These are phyloP conservation scores for Kondoa malvinella DNA, from an alignment of 768 basidiomycete genomes.

Conservation along the genomic window DNA sequence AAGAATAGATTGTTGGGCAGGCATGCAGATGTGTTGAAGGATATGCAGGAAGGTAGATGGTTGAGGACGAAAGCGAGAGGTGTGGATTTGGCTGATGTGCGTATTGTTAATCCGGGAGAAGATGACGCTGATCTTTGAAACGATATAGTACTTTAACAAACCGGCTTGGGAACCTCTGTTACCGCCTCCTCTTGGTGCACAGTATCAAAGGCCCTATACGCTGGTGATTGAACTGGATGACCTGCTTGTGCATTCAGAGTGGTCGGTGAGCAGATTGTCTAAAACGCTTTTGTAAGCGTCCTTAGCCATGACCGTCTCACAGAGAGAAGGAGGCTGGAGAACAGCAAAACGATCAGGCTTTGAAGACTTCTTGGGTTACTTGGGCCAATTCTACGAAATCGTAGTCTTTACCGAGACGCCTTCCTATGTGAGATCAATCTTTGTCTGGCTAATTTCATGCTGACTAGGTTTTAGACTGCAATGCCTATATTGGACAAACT, in stretches of 20 bases:
- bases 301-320: neutral
- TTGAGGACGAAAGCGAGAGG: conserved; percentile 21
- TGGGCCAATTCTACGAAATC: conserved; percentile 95
- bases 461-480: conserved; percentile 67
- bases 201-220: conserved; percentile 78
- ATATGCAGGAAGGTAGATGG: conserved; percentile 22
- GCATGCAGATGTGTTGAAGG: conserved; percentile 17
- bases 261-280: conserved; percentile 58
- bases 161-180: conserved; percentile 84
- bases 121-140: neutral
- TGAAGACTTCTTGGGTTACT: conserved; percentile 93
- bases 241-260: conserved; percentile 71
- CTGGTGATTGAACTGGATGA: conserved; percentile 81
- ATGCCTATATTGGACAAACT: conserved; percentile 76
- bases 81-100: conserved; percentile 3
- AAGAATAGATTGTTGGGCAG: conserved; percentile 38
- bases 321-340: conserved; percentile 89
- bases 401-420: conserved; percentile 87
- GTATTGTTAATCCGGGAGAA: conserved; percentile 43
- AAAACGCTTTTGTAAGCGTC: neutral
- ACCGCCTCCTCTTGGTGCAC: conserved; percentile 63
- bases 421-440: conserved; percentile 49
- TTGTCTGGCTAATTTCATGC: neutral
- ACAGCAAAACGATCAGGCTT: conserved; percentile 95
- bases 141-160: conserved; percentile 68